These are phyloP conservation scores for Amoebophrya sp. DNA, from an alignment of 169 alveolate species.

Conservation along the genomic window DNA sequence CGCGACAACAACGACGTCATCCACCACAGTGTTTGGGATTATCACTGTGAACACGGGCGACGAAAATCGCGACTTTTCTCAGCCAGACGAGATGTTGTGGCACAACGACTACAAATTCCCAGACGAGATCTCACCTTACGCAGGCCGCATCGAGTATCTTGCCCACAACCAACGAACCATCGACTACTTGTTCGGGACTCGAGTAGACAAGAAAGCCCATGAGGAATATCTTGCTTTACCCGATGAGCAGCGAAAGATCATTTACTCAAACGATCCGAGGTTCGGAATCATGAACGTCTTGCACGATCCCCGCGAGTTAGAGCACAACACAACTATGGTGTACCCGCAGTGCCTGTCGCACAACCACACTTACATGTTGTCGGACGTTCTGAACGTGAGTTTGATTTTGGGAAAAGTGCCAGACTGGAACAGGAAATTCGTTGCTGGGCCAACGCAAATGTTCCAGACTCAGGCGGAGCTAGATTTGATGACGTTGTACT, in stretches of 20 bases:
- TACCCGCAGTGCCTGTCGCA: not conserved
- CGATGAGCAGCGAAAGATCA: not conserved
- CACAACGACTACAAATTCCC: no score
- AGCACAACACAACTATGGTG: not conserved
- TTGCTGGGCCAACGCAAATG: not conserved
- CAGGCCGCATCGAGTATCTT: not conserved
- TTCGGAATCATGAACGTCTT: not conserved
- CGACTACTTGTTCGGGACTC: not conserved
- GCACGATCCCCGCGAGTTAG: not conserved
- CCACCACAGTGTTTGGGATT: not conserved
- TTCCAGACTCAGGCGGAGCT: not conserved
- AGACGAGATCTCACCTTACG: not conserved
- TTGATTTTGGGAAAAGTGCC: not conserved
- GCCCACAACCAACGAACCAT: not conserved
- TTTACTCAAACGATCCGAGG: not conserved
- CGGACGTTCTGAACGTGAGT: not conserved
- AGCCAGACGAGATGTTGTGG: no score
- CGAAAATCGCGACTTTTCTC: not conserved
- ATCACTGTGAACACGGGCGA: not conserved
- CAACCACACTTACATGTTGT: not conserved
- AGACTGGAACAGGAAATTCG: not conserved
- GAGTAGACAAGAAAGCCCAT: not conserved
- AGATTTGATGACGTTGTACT: not conserved
- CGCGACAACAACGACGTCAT: not conserved
- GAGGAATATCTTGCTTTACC: not conserved